phyloP scores from a whole-genome alignment of 2,329 filamentous ascomycete genomes.

The Aspergillus nomiae region DNA sequence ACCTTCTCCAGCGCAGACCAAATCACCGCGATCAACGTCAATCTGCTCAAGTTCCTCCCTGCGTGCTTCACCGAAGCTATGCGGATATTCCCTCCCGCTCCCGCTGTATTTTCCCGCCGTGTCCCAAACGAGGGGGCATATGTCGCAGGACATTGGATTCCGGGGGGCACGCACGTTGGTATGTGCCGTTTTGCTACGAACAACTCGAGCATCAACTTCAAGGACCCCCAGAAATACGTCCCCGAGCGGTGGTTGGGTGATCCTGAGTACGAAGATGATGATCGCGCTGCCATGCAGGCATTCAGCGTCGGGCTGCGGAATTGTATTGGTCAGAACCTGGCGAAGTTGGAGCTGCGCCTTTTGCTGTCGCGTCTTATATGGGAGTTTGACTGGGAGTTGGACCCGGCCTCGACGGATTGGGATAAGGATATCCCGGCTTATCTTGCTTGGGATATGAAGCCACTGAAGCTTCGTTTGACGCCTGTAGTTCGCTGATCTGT shows the following conservation, averaged over 20 bases:
- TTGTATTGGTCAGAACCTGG: not conserved
- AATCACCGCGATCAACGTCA: not conserved
- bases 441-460: not conserved
- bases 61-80: constrained; percentile 26
- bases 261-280: not conserved
- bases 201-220: not conserved
- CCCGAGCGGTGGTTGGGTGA: not conserved
- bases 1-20: not conserved
- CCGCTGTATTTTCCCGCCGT: constrained; percentile 19
- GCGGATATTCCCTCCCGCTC: constrained; percentile 25
- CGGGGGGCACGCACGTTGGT: not conserved
- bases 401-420: not conserved
- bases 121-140: constrained; percentile 18
- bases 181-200: not conserved
- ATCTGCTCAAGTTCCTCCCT: constrained; percentile 17
- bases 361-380: not conserved
- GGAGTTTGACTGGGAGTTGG: not conserved
- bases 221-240: not conserved
- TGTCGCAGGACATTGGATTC: not conserved
- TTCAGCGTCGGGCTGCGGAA: not conserved
- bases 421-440: not conserved
- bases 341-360: not conserved
- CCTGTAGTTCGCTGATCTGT: not conserved
- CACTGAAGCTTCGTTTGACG: not conserved
- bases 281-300: not conserved